These are phyloP conservation scores for Suhomyces tanzawaensis DNA, from an alignment of 805 yeast species.

Conservation along the genomic window DNA sequence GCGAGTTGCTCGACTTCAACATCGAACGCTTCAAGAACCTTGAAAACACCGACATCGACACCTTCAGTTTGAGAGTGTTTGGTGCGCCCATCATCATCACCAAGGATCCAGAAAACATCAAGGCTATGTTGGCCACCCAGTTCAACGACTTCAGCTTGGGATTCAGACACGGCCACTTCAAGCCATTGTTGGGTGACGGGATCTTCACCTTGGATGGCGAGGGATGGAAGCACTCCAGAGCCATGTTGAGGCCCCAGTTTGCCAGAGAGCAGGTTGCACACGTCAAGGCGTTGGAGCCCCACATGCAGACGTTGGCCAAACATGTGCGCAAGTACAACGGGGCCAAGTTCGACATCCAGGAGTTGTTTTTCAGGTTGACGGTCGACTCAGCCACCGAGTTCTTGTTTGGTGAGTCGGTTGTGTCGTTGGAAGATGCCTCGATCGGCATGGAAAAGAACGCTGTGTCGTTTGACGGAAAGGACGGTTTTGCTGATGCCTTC, in stretches of 20 bases:
- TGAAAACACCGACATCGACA: constrained; percentile 16
- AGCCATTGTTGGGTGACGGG: constrained; percentile 42
- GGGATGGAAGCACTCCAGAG: constrained; percentile 44
- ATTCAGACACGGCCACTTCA: constrained; percentile 34
- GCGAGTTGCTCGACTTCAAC: constrained; percentile 19
- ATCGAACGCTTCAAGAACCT: constrained; percentile 12
- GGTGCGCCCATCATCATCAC: constrained; percentile 9
- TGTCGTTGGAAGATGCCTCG: constrained; percentile 5
- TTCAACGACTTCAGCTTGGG: constrained; percentile 26
- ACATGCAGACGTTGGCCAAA: constrained; percentile 31
- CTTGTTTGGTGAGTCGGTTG: constrained; percentile 14
- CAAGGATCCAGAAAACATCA: constrained; percentile 21
- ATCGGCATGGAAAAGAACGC: constrained; percentile 16
- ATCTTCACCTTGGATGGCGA: constrained; percentile 42
- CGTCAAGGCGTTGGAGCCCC: constrained; percentile 39
- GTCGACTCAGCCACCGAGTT: constrained; percentile 18
- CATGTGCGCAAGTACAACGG: constrained; percentile 30
- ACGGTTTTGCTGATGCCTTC: constrained; percentile 17
- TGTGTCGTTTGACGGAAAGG: constrained; percentile 12
- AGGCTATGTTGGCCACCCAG: constrained; percentile 21
- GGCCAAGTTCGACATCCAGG: constrained; percentile 34
- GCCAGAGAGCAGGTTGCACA: constrained; percentile 44
- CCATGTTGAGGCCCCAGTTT: constrained; percentile 45
- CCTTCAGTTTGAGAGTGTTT: constrained; percentile 5
- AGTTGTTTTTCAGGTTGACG: constrained; percentile 13